Conservation (phyloP, 2,329 filamentous ascomycete species). For the Diaporthe ilicicola region DNA sequence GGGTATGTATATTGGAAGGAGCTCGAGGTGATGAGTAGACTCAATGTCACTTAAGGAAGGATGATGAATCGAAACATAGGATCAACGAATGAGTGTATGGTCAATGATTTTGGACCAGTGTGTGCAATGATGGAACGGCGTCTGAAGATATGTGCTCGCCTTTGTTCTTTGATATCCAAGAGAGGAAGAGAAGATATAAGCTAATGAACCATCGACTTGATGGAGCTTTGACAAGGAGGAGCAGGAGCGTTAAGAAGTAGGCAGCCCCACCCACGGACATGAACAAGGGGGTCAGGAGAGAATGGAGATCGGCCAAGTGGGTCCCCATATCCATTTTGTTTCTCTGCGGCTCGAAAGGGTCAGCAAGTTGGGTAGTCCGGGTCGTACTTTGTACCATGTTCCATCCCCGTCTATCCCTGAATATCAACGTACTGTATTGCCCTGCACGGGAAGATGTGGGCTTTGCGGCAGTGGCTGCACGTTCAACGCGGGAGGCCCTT, state of each 20-base stretch:
- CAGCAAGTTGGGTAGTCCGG: background rate
- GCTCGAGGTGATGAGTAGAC: background rate
- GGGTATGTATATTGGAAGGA: background rate
- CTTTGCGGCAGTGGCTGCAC: background rate
- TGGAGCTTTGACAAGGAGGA: slow-evolving; percentile 15
- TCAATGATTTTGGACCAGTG: background rate
- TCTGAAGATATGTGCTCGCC: background rate
- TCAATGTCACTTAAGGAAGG: background rate
- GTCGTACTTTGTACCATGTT: background rate
- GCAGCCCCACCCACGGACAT: background rate
- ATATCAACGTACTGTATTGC: slow-evolving; percentile 22
- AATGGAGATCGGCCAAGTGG: slow-evolving; percentile 25
- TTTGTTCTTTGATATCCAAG: background rate
- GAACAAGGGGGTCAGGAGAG: slow-evolving; percentile 26
- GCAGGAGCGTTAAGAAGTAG: slow-evolving; percentile 17
- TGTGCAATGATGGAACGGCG: background rate
- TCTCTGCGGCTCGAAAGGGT: slow-evolving; percentile 18
- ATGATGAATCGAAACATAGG: background rate
- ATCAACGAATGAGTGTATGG: slow-evolving; percentile 14
- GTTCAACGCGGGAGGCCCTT: background rate
- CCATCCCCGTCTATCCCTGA: slow-evolving; percentile 31
- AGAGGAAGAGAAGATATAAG: slow-evolving; percentile 21
- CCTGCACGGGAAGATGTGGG: background rate
- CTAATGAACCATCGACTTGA: slow-evolving; percentile 2
- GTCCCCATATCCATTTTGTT: slow-evolving; percentile 26